Evolutionary conservation across 345 rosid genomes (phyloP).

Genomic region (Schrenkiella parvula): DNA sequence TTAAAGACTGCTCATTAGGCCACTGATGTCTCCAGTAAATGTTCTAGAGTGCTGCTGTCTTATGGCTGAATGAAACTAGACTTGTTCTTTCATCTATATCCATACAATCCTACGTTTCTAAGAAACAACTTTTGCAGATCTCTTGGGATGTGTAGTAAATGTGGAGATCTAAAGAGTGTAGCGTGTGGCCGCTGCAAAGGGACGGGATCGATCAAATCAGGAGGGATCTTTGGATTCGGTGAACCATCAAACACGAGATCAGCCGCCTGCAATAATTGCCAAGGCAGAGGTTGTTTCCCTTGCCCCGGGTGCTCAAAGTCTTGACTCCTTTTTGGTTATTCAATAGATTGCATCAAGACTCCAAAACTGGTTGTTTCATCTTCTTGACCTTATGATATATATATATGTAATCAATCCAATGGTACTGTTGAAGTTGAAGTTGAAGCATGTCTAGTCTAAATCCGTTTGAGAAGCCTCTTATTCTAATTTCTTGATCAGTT

Average conservation of each 20-base stretch:
- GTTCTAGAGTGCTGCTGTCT: background rate
- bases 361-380: conserved; percentile 3
- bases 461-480: background rate
- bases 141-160: conserved; percentile 78
- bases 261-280: conserved; percentile 49
- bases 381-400: conserved; percentile 1
- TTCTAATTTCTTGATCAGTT: background rate
- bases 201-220: conserved; percentile 52
- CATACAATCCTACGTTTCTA: background rate
- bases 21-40: background rate
- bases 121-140: conserved; percentile 44
- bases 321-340: conserved; percentile 8
- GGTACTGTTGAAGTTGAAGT: background rate
- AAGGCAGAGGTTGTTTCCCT: conserved; percentile 65
- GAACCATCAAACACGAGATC: conserved; percentile 30
- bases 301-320: conserved; percentile 67
- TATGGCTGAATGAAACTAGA: background rate
- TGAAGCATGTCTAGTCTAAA: background rate
- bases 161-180: conserved; percentile 70
- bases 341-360: background rate
- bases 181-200: conserved; percentile 85
- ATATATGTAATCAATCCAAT: background rate
- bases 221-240: conserved; percentile 46
- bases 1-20: background rate
- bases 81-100: background rate